A percentile compares a stretch with the other conserved stretches of the same genome.
phyloP scores from a whole-genome alignment of 1,139 yeast species.

The Lodderomyces pseudojiufengensis region DNA sequence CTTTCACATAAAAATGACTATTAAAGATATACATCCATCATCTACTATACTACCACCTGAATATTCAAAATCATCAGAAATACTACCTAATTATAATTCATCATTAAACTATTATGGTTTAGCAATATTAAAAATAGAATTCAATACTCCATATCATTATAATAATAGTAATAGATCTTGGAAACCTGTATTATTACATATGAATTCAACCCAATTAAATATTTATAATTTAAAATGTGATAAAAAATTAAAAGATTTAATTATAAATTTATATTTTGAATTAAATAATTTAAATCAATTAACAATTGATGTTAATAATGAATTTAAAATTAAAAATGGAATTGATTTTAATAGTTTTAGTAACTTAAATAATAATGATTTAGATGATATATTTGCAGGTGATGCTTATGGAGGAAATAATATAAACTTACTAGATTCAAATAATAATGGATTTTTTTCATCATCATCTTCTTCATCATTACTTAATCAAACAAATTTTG shows the following conservation, averaged over 20 bases:
- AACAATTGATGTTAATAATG: constrained; percentile 15
- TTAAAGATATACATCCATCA: no score
- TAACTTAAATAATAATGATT: constrained; percentile 8
- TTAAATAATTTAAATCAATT: constrained; percentile 22
- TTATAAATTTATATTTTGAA: constrained; percentile 29
- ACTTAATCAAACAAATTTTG: constrained; percentile 11
- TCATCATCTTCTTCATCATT: no score
- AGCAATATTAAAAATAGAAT: constrained; percentile 34
- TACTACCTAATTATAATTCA: constrained; percentile 31
- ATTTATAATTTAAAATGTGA: constrained; percentile 33
- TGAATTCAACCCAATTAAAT: constrained; percentile 56
- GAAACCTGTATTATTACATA: constrained; percentile 49
- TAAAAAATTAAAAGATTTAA: constrained; percentile 22
- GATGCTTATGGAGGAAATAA: constrained; percentile 29
- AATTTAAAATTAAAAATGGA: constrained; percentile 13
- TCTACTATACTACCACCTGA: constrained; percentile 5
- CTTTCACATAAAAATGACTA: no score
- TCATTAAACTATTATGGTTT: constrained; percentile 34
- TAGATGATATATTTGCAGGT: constrained; percentile 17
- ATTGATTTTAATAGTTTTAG: constrained; percentile 7
- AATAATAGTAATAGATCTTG: constrained; percentile 32
- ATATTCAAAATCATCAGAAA: constrained; percentile 23
- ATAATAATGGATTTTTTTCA: no score
- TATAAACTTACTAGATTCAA: background rate
- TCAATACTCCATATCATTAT: constrained; percentile 35